Percentiles rank a stretch among this genome's conserved stretches.
These are phyloP conservation scores for Solanum tacnaense DNA, from an alignment of 257 asterid genomes.

Conservation along the genomic window DNA sequence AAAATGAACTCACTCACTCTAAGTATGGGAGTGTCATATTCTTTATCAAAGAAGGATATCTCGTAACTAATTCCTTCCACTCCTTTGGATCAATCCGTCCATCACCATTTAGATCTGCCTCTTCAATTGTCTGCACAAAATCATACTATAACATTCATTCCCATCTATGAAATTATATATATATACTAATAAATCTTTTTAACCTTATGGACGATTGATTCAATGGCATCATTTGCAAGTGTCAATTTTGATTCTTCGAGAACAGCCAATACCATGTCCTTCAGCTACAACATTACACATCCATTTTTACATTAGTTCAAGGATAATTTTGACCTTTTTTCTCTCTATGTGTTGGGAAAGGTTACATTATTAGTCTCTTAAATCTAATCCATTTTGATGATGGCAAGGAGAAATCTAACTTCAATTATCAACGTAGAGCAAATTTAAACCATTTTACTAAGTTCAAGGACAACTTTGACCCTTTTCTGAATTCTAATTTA, in stretches of 20 bases:
- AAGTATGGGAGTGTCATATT: conserved; percentile 69
- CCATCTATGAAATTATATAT: not conserved
- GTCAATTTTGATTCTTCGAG: not conserved
- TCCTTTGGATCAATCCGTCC: conserved; percentile 50
- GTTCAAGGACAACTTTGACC: not conserved
- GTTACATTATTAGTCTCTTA: not conserved
- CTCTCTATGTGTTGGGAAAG: not conserved
- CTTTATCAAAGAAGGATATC: conserved; percentile 54
- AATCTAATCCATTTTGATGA: not conserved
- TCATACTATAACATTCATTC: not conserved
- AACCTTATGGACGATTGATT: not conserved
- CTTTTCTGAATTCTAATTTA: not conserved
- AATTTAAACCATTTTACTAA: not conserved
- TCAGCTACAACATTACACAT: not conserved
- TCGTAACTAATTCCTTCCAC: conserved; percentile 54
- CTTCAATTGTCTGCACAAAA: conserved; percentile 32
- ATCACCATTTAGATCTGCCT: conserved; percentile 52
- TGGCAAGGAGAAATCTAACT: not conserved
- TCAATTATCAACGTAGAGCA: not conserved
- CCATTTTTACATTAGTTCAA: not conserved
- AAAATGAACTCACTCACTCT: conserved; percentile 13
- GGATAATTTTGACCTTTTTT: not conserved
- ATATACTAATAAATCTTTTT: not conserved
- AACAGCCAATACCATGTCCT: not conserved
- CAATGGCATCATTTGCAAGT: not conserved